Evolutionary conservation across 1,139 yeast species (phyloP), one percentile per base, ranked within the genome.

Genomic region (Yamadazyma songkhlaensis): DNA sequence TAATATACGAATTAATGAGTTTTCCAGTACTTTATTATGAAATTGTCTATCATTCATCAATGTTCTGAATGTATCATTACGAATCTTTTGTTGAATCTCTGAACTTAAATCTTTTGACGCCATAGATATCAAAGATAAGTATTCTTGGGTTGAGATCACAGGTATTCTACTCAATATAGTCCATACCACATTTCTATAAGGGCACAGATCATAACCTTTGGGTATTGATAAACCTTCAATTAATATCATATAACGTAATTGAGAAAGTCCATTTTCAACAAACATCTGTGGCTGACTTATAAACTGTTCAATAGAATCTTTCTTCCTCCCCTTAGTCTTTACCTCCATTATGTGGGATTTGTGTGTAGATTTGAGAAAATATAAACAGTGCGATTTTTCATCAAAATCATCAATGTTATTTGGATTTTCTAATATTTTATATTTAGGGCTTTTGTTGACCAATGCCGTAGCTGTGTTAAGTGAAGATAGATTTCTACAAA

Each of bases 21-120:
- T 78, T 51, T 88, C 95, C 27, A 78, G 60, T 1, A 89, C 96
- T 43, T 75, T 75, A 41, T 64, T 64, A 46, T 79, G 81, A 61
- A 89, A 89, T 28, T 61, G 58, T 30, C 69, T 64, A 56, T 89
- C 96, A 34, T 88, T 82, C 60, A 85, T 84, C 47, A 89, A 70
- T 0, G 97, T 89, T 38, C 97, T 64, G 51, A 88, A 88, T 1
- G 96, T 86, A 54, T 89, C 97, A 57, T 89, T 86, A 43, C 82
- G 74, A 45, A 89, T 89, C 59, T 89, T 89, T 35, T 76, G 72
- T 44, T 81, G 79, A 3, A 81, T 69, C 21, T 64, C 72, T 4
- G 57, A 54, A 11, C 58, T 43, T 17, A 71, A 50, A 0, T 65
- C 57, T 4, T 77, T 70, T 3, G 85, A 79, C 0, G 89, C 88